Percentiles rank a stretch among this genome's conserved stretches.
Evolutionary conservation across 495 filamentous ascomycete genomes (phyloP).

Genomic region (Tuber borchii): DNA sequence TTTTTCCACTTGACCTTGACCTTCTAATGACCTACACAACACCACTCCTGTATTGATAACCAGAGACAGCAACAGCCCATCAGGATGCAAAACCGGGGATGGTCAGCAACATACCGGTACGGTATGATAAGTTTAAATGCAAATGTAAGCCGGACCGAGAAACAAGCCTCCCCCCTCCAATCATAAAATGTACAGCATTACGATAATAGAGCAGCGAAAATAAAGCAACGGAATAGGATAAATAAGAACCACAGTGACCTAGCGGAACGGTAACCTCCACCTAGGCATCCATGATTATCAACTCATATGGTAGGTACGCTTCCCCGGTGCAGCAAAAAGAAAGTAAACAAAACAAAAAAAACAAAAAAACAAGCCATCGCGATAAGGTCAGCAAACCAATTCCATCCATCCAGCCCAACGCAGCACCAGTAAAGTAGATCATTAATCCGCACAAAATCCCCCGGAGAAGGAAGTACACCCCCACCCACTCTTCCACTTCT

Average conservation of each 20-base stretch:
- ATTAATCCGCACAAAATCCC: neutral
- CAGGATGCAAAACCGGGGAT: neutral
- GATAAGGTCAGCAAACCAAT: neutral
- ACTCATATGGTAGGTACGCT: neutral
- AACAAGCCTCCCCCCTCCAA: neutral
- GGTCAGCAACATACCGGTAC: neutral
- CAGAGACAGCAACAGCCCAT: neutral
- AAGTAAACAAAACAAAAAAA: neutral
- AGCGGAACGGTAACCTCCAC: conserved; percentile 3
- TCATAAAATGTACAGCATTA: neutral
- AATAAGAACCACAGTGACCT: neutral
- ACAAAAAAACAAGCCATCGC: neutral
- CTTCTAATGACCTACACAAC: neutral
- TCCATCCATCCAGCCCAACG: neutral
- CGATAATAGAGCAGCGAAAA: too few species aligned
- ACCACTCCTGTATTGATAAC: neutral
- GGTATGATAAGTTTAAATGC: neutral
- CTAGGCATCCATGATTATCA: neutral
- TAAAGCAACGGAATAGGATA: neutral
- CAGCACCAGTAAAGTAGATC: neutral
- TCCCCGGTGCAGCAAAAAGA: neutral
- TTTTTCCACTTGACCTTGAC: neutral
- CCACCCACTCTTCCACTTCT: neutral
- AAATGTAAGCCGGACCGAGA: neutral
- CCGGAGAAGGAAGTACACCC: neutral